Percentiles rank a stretch among this genome's conserved stretches.
Evolutionary conservation across 1,139 yeast genomes (phyloP).

Genomic region (Candida sojae): DNA sequence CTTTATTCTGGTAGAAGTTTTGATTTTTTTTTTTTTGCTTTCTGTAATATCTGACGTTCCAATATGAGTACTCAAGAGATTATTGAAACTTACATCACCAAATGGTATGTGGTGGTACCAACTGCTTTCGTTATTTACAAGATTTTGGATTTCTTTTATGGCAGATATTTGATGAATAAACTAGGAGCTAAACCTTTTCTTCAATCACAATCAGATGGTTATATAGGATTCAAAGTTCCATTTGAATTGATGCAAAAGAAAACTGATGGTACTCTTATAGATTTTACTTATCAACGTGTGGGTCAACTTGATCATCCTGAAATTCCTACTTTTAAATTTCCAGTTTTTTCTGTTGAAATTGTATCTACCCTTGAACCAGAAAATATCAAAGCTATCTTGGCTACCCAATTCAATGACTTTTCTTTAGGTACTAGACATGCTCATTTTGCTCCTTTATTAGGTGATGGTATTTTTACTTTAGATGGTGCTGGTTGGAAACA

Average conservation of each 20-base stretch:
- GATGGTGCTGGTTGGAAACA: conserved; percentile 61
- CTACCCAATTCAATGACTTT: conserved; percentile 52
- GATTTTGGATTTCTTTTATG: conserved; percentile 6
- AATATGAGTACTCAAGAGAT: not conserved
- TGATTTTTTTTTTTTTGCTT: not conserved
- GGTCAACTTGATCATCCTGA: conserved; percentile 8
- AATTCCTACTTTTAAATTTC: conserved; percentile 20
- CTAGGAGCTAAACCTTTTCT: conserved; percentile 22
- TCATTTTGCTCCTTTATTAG: conserved; percentile 46
- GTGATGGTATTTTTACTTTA: conserved; percentile 60
- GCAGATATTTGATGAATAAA: conserved; percentile 14
- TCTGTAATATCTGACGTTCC: not conserved
- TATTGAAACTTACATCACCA: conserved; percentile 8
- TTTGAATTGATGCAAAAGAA: conserved; percentile 17
- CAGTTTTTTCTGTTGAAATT: conserved; percentile 21
- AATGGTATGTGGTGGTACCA: conserved; percentile 13
- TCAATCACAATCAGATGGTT: conserved; percentile 16
- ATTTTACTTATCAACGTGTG: conserved; percentile 20
- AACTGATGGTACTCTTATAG: conserved; percentile 25
- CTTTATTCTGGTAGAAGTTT: not conserved
- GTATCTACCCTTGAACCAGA: conserved; percentile 38
- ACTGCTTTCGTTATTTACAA: conserved; percentile 10
- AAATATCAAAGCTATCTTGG: conserved; percentile 41
- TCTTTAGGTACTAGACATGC: conserved; percentile 51
- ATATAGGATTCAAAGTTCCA: conserved; percentile 26